A percentile compares a stretch with the other conserved stretches of the same genome.
phyloP scores from a whole-genome alignment of 2,329 filamentous ascomycete species.

The Botrytis aclada region DNA sequence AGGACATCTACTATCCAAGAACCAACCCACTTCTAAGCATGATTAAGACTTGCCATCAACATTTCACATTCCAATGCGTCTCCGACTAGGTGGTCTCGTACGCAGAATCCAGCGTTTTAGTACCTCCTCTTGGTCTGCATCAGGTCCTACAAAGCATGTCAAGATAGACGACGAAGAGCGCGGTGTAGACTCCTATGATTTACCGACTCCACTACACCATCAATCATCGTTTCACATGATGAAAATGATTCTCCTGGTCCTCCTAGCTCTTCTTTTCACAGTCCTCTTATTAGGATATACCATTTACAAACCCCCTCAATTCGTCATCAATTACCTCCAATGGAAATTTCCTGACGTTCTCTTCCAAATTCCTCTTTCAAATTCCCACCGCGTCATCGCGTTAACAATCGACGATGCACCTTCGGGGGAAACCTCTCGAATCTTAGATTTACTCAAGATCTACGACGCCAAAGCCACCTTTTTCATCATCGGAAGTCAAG shows the following conservation, averaged over 20 bases:
- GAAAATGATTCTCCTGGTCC: conserved; percentile 28
- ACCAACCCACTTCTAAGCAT: not conserved
- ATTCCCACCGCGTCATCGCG: conserved; percentile 64
- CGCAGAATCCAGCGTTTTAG: conserved; percentile 14
- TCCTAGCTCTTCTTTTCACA: conserved; percentile 26
- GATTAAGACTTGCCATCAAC: not conserved
- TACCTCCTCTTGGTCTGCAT: not conserved
- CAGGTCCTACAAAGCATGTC: conserved; percentile 29
- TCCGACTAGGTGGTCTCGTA: conserved; percentile 8
- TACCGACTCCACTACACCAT: not conserved
- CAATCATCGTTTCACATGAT: not conserved
- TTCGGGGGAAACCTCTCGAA: conserved; percentile 66
- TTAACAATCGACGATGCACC: conserved; percentile 87
- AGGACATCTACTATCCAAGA: not conserved
- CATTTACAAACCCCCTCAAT: conserved; percentile 77
- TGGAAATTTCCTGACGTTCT: conserved; percentile 74
- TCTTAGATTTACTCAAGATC: conserved; percentile 63
- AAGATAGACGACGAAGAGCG: conserved; percentile 38
- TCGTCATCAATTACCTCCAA: conserved; percentile 68
- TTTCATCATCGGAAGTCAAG: conserved; percentile 82
- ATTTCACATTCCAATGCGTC: conserved; percentile 12
- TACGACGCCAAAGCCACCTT: conserved; percentile 76
- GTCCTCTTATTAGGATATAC: conserved; percentile 54
- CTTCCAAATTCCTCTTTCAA: conserved; percentile 61
- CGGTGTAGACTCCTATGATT: not conserved